Evolutionary conservation across 768 basidiomycete species (phyloP).

Genomic region (Candolleomyces aberdarensis): DNA sequence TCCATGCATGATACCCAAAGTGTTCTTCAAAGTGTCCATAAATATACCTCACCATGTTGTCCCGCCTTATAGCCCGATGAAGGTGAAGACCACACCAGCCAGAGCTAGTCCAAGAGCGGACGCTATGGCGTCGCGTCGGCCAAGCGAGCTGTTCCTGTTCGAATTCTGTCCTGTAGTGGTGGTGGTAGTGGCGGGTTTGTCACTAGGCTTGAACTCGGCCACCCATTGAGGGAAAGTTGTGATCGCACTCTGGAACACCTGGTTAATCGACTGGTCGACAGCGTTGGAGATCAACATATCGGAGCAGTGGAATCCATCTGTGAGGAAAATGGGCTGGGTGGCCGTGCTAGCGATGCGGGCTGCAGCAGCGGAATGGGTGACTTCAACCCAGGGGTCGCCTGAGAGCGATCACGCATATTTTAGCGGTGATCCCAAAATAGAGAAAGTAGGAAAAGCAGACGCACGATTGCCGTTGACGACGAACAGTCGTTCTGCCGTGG

Average conservation of each 20-base stretch:
- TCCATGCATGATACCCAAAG: too few species aligned
- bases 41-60: too few species aligned
- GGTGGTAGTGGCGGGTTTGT: not conserved
- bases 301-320: slow-evolving; percentile 68
- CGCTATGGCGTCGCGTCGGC: too few species aligned
- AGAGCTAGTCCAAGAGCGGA: not conserved
- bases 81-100: not conserved
- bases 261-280: slow-evolving; percentile 47
- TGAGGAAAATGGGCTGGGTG: slow-evolving; percentile 51
- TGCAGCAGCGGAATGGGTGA: slow-evolving; percentile 60
- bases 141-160: not conserved
- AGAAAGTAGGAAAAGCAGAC: slow-evolving; percentile 19
- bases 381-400: slow-evolving; percentile 75
- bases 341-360: slow-evolving; percentile 44
- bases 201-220: not conserved
- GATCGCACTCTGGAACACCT: slow-evolving; percentile 53
- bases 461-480: slow-evolving; percentile 67
- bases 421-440: not conserved
- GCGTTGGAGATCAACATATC: slow-evolving; percentile 45
- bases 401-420: not conserved
- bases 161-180: not conserved
- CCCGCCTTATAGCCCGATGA: not conserved
- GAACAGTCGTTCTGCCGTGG: slow-evolving; percentile 56
- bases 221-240: slow-evolving; percentile 56
- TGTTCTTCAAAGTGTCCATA: too few species aligned